Evolutionary conservation across 2,329 filamentous ascomycete genomes (phyloP), one percentile per base, ranked within the genome.

Genomic region (Phaeosphaeriaceae sp.): DNA sequence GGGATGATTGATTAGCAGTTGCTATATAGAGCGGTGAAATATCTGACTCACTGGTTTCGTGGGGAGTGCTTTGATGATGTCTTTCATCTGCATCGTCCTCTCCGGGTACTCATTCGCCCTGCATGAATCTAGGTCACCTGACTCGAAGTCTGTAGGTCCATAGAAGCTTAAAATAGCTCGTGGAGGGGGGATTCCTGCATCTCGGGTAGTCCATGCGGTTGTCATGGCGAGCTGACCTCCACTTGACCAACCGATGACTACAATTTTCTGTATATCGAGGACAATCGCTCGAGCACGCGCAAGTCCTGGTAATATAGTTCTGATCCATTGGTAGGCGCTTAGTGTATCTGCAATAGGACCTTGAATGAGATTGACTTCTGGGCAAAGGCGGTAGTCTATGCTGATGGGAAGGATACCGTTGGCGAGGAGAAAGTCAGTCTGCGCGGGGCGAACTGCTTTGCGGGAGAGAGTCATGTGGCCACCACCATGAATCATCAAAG

Each of bases 331-430:
- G 35, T 50, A 50, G 11, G 47, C 51, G 51, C 80, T 76, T 12
- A 70, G 60, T 0, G 74, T 68, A 53, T 83, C 81, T 2, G 56
- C 53, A 61, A 83, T 75, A 0, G 81, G 72, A 0, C 81, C 81
- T 1, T 79, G 73, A 3, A 70, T 39, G 3, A 83, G 56, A 16
- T 64, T 76, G 2, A 75, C 67, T 35, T 82, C 78, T 0, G 80
- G 81, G 47, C 79, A 82, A 1, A 83, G 71, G 0, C 79, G 66
- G 51, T 82, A 80, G 56, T 83, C 80, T 0, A 82, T 43, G 50
- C 76, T 79, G 9, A 83, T 61, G 0, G 80, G 78, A 2, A 82
- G 58, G 33, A 82, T 69, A 0, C 77, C 76, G 4, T 60, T 41
- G 1, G 64, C 48, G 0, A 81, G 64, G 0, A 82, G 67, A 1